Conservation (phyloP, 169 alveolate species). For the Babesia microti region DNA sequence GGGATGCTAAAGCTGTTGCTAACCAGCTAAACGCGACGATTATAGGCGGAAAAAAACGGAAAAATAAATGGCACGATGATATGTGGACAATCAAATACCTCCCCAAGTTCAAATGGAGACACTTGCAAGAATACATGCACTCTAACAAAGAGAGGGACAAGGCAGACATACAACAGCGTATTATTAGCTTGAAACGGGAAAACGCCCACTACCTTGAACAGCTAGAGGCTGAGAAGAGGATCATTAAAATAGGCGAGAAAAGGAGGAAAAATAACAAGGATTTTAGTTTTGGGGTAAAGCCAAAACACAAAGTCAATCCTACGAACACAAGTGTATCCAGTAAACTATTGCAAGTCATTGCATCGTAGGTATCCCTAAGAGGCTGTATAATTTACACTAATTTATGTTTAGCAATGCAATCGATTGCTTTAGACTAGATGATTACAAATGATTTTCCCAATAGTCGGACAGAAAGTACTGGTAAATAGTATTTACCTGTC, state of each 20-base stretch:
- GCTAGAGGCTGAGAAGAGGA: slow-evolving; percentile 33
- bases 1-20: slow-evolving; percentile 78
- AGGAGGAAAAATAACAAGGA: neutral
- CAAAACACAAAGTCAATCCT: too few species aligned
- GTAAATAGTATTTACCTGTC: too few species aligned
- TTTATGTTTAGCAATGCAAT: too few species aligned
- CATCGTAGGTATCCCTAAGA: too few species aligned
- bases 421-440: too few species aligned
- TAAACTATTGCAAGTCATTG: too few species aligned
- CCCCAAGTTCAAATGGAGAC: slow-evolving; percentile 76
- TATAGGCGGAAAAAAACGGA: slow-evolving; percentile 81
- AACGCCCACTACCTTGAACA: slow-evolving; percentile 36
- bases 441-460: too few species aligned
- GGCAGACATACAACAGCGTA: slow-evolving; percentile 24
- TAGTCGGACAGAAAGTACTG: too few species aligned
- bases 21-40: slow-evolving; percentile 68
- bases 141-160: slow-evolving; percentile 15
- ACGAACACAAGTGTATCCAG: too few species aligned
- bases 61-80: slow-evolving; percentile 74
- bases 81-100: slow-evolving; percentile 80
- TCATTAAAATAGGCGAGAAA: neutral
- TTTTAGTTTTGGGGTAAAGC: too few species aligned
- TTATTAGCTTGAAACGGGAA: slow-evolving; percentile 16
- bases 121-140: slow-evolving; percentile 37
- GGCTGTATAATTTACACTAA: too few species aligned